Evolutionary conservation across 148 eudicot genomes (phyloP), one percentile per base, ranked within the genome.

Genomic region (Simmondsia chinensis): DNA sequence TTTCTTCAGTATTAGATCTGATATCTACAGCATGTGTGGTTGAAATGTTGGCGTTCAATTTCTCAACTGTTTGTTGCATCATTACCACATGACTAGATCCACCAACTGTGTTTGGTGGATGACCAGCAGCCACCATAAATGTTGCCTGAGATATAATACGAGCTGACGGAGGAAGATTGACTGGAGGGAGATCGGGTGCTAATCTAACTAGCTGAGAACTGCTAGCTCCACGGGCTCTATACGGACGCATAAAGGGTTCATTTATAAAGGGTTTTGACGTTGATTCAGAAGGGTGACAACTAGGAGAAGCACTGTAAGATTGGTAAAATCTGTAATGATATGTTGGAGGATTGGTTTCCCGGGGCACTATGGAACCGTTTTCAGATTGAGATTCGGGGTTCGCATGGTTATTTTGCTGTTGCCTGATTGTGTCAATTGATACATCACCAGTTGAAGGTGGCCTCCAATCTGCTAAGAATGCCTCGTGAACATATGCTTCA

Each of bases 141-240:
- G 82, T 73, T 43, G 88, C 78, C 59, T 74, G 83, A 31, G 95
- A 65, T 57, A 91, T 91, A 29, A 91, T 52, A 27, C 95, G 83
- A 31, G 79, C 99, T 42, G 94, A 76, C 37, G 99, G 68, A 33
- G 99, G 99, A 57, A 91, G 95, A 71, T 85, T 85, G 33, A 91
- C 86, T 65, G 99, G 99, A 48, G 99, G 99, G 69, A 91, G 68
- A 59, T 73, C 79, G 35, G 99, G 99, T 32, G 99, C 94, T 69
- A 91, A 69, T 55, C 68, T 85, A 33, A 91, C 94, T 37, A 79
- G 50, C 28, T 66, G 77, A 20, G 85, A 45, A 48, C 10, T 30
- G n/a, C 57, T 80, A 28, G 45, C 42, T 61, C 50, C 72, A 35
- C 70, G 83, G 57, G 76, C 62, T 32, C 57, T 66, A 59, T 76